Base-by-base conservation (phyloP, 2,329 filamentous ascomycete species). In the Ascochyta koolunga region DNA sequence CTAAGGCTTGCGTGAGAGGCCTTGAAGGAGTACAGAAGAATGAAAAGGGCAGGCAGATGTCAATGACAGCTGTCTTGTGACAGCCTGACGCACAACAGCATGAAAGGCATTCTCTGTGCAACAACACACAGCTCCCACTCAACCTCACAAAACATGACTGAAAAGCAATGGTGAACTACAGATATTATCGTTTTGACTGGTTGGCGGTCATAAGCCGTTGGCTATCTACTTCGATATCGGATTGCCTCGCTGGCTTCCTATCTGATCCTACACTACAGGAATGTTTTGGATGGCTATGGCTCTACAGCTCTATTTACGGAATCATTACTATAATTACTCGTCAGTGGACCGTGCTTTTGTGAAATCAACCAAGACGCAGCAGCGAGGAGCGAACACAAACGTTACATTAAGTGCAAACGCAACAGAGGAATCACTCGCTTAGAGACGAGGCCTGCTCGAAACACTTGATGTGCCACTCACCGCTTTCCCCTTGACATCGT, bases 401-500 rank as follows among this genome's bases (percentile, higher is more conserved):
- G 43, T 27, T 52, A 57, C 44, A 54, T 53, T 54, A 45, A 46
- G 46, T 42, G 54, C 47, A 48, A 41, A 57, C 41, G 53, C 50
- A 54, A 50, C 51, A 50, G 45, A 49, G 46, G 19, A 40, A 54
- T 40, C 40, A 57, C 51, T 57, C 50, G 50, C 22, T 59, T 25
- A 68, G 36, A 68, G 60, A 62, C 65, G 65, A 60, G 65, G 64
- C 58, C 58, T 64, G 58, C 50, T 63, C 53, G 56, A 58, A 58
- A 51, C 58, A 61, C 59, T 61, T 59, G 58, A 59, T 64, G 59
- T 56, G 54, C 63, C 62, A 66, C 66, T 68, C 64, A 68, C 65
- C 58, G 67, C 65, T 56, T 69, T 67, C 60, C 59, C 67, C 67
- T 65, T 66, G 50, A 74, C 48, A 18, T 91, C 89, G 67, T 86